Percentiles rank a stretch among this genome's conserved stretches.
These are phyloP conservation scores for Pinus taeda DNA, from an alignment of 75 land plant species.

Conservation along the genomic window DNA sequence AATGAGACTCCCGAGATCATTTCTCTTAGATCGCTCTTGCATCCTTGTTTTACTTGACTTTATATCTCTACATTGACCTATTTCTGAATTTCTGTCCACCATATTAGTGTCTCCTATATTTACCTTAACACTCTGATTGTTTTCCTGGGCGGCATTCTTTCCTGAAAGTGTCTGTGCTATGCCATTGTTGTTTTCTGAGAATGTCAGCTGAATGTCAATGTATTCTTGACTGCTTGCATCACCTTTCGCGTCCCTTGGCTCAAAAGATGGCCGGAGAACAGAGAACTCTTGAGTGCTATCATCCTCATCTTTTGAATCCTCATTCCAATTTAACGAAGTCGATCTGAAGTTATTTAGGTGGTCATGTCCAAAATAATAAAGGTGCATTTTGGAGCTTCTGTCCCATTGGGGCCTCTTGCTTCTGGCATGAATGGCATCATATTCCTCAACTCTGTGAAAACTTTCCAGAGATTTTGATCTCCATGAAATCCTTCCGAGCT, in stretches of 20 bases:
- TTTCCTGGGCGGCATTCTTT: neutral
- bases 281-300: neutral
- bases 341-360: neutral
- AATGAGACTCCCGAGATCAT: neutral
- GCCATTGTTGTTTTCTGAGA: neutral
- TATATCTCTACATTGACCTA: neutral
- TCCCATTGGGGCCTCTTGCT: neutral
- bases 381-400: constrained; percentile 5
- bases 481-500: neutral
- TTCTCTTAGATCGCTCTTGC: constrained; percentile 3
- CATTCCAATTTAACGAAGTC: neutral
- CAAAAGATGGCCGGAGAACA: neutral
- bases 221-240: neutral
- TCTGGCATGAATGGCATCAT: neutral
- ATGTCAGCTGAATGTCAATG: neutral
- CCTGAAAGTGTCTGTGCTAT: neutral
- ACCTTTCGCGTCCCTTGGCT: neutral
- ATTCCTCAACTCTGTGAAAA: neutral
- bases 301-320: neutral
- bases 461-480: constrained; percentile 3
- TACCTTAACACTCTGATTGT: neutral
- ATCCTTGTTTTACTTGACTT: neutral
- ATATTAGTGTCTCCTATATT: neutral
- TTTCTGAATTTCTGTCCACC: neutral
- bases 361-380: neutral